Percentiles rank a stretch among this genome's conserved stretches.
Conservation (phyloP, 129 eudicot species). For the Calendula officinalis region DNA sequence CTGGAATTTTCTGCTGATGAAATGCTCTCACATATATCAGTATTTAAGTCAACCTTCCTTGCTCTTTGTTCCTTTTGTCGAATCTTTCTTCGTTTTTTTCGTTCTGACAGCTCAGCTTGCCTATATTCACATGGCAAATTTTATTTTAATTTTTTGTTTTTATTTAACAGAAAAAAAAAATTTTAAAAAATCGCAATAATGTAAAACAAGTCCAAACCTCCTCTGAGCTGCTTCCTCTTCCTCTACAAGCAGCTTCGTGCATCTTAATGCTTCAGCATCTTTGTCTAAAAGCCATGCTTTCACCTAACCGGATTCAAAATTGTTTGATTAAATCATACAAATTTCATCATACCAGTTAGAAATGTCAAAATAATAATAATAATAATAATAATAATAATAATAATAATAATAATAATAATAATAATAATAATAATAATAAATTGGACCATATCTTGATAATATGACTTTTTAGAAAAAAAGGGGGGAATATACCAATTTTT, state of each 20-base stretch:
- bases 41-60: conserved; percentile 32
- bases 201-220: too few species aligned
- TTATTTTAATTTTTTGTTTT: too few species aligned
- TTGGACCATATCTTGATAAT: conserved; percentile 7
- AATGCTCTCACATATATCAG: conserved; percentile 33
- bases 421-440: too few species aligned
- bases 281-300: conserved; percentile 96
- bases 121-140: conserved; percentile 36
- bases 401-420: too few species aligned
- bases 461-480: neutral
- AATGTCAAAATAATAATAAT: neutral
- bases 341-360: conserved; percentile 16
- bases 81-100: conserved; percentile 68
- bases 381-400: too few species aligned
- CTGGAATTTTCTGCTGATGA: conserved; percentile 41
- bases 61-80: conserved; percentile 82
- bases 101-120: conserved; percentile 72
- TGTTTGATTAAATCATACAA: neutral
- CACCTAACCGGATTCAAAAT: conserved; percentile 43
- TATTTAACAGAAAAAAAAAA: too few species aligned
- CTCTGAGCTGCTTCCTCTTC: conserved; percentile 97
- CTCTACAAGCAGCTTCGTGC: conserved; percentile 89
- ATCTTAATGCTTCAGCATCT: conserved; percentile 92
- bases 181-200: too few species aligned
- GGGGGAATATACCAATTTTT: conserved; percentile 59